phyloP scores from a whole-genome alignment of 2,329 filamentous ascomycete species.

The Ceratocystiopsis sp. region DNA sequence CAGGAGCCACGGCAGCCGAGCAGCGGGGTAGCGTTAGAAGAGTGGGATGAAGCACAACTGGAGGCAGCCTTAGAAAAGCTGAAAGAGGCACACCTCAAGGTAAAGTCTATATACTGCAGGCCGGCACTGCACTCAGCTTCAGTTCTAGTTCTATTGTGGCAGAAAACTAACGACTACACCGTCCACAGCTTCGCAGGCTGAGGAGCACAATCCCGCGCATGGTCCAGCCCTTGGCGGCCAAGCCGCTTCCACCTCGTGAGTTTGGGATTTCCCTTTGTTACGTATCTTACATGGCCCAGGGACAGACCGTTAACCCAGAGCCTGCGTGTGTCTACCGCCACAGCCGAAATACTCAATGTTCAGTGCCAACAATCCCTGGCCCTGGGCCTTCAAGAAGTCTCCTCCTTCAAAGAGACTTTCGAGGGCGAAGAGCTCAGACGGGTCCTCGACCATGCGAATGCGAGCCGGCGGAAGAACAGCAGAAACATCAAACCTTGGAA shows the following conservation, averaged over 20 bases:
- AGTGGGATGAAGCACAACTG: conserved; percentile 31
- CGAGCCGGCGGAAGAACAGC: conserved; percentile 36
- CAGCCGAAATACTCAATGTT: conserved; percentile 27
- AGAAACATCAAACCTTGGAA: conserved; percentile 42
- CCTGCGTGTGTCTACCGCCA: no score
- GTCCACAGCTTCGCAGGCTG: conserved; percentile 26
- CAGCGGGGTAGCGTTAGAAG: conserved; percentile 12
- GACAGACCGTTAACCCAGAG: no score
- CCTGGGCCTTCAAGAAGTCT: conserved; percentile 31
- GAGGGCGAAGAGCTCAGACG: conserved; percentile 28
- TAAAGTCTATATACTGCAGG: conserved; percentile 12
- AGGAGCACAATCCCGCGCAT: conserved; percentile 32
- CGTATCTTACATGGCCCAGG: no score
- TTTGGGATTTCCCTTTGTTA: no score
- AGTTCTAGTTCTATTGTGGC: not conserved
- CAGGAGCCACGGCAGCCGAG: conserved; percentile 1
- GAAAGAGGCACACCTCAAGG: conserved; percentile 38
- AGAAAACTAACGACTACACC: no score
- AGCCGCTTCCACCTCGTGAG: conserved; percentile 31
- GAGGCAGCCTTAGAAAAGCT: conserved; percentile 32
- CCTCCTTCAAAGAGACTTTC: conserved; percentile 31
- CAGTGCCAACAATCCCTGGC: conserved; percentile 30
- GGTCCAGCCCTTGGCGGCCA: conserved; percentile 32
- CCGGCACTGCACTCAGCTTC: no score
- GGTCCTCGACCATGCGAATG: conserved; percentile 32